Percentiles rank a stretch among this genome's conserved stretches.
These are phyloP conservation scores for Fagopyrum homotropicum DNA, from an alignment of 148 eudicot species.

Conservation along the genomic window DNA sequence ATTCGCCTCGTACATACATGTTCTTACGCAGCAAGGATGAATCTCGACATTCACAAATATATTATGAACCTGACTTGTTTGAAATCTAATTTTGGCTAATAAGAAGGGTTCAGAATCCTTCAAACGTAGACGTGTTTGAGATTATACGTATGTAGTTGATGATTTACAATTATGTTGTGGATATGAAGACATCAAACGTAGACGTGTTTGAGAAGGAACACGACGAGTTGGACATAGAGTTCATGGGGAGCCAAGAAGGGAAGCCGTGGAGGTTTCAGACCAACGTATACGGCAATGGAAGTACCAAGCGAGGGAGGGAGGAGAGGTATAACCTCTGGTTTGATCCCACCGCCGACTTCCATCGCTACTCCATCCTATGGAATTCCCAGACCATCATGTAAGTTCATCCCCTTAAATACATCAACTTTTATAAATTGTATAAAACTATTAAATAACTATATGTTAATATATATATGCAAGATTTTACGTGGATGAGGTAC, in stretches of 20 bases:
- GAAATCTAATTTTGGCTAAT: not conserved
- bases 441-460: not conserved
- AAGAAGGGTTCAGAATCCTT: not conserved
- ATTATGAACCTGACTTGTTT: not conserved
- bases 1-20: too few species aligned
- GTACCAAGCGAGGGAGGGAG: conserved; percentile 62
- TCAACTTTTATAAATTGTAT: not conserved
- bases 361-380: conserved; percentile 74
- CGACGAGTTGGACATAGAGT: conserved; percentile 72
- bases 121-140: not conserved
- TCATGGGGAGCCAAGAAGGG: conserved; percentile 51
- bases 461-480: too few species aligned
- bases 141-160: not conserved
- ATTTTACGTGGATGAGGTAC: conserved; percentile 86
- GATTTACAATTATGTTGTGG: not conserved
- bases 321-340: conserved; percentile 70
- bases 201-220: conserved; percentile 58
- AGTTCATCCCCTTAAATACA: conserved; percentile 9
- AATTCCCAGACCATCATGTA: conserved; percentile 54
- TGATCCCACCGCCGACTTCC: conserved; percentile 61
- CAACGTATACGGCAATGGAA: conserved; percentile 69
- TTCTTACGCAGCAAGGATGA: not conserved
- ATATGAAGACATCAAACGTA: conserved; percentile 51
- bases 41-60: too few species aligned
- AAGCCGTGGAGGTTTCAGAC: conserved; percentile 79